These are phyloP conservation scores for Sapria himalayana DNA, from an alignment of 345 rosid species.

Conservation along the genomic window DNA sequence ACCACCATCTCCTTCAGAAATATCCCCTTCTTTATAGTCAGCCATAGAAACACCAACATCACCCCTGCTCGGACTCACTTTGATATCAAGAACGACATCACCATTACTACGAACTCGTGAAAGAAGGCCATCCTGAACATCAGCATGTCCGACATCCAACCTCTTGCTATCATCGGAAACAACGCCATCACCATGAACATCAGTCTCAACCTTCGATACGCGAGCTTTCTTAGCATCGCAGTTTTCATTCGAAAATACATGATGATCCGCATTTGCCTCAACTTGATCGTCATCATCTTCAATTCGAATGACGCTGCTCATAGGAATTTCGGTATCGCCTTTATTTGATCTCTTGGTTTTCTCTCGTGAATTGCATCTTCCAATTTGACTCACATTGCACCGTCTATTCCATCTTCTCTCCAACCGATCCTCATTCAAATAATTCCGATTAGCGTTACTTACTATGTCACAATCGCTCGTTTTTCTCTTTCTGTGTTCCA, in stretches of 20 bases:
- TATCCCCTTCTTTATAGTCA: not conserved
- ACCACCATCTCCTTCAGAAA: not conserved
- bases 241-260: not conserved
- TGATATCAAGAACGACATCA: too few relatives aligned
- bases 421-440: slow-evolving; percentile 9
- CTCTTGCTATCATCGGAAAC: slow-evolving; percentile 4
- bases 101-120: too few relatives aligned
- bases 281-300: slow-evolving; percentile 2
- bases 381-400: slow-evolving; percentile 4
- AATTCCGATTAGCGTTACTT: not conserved
- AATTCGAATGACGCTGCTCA: not conserved
- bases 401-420: slow-evolving; percentile 16
- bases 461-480: not conserved
- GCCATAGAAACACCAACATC: not conserved
- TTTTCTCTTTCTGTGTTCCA: slow-evolving; percentile 1
- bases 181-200: not conserved
- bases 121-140: slow-evolving; percentile 1
- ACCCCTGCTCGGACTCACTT: not conserved
- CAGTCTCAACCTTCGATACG: too few relatives aligned
- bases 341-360: not conserved
- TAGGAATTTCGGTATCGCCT: not conserved
- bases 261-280: slow-evolving; percentile 8
- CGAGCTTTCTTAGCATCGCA: too few relatives aligned
- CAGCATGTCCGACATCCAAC: too few relatives aligned
- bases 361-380: not conserved